Conservation (phyloP, 2,329 filamentous ascomycete genomes). For the Fusarium caatingaense region DNA sequence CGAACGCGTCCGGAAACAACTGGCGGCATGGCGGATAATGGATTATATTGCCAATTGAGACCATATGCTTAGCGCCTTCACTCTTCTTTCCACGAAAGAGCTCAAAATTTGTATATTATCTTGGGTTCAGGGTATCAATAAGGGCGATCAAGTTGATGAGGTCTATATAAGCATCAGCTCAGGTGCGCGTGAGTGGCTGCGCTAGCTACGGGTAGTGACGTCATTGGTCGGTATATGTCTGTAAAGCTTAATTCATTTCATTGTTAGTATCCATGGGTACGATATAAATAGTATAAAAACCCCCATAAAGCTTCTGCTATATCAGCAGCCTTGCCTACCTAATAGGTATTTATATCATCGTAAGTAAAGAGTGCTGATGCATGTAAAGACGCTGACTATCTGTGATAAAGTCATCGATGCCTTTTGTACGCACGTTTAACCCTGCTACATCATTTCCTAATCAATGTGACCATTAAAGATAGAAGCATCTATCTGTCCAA, state of each 20-base stretch:
- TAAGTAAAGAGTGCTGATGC: neutral
- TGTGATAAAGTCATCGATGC: neutral
- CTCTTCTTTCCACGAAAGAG: neutral
- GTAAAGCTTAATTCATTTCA: neutral
- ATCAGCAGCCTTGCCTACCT: neutral
- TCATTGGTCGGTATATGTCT: neutral
- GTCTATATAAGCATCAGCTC: neutral
- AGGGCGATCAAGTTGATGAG: neutral
- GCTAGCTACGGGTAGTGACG: neutral
- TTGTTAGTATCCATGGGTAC: neutral
- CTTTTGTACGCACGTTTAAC: neutral
- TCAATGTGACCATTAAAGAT: no score
- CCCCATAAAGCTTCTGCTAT: neutral
- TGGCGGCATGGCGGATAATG: neutral
- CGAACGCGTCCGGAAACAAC: constrained; percentile 1
- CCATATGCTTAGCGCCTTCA: neutral
- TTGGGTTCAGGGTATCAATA: neutral
- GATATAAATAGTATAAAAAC: neutral
- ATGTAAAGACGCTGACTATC: neutral
- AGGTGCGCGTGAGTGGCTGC: neutral
- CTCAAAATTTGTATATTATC: neutral
- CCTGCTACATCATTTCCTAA: neutral
- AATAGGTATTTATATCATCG: neutral
- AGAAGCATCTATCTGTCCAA: neutral
- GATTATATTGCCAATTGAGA: neutral